These are phyloP conservation scores for Pilasporangium apinafurcum DNA, from an alignment of 352 stramenopile genomes.

Conservation along the genomic window DNA sequence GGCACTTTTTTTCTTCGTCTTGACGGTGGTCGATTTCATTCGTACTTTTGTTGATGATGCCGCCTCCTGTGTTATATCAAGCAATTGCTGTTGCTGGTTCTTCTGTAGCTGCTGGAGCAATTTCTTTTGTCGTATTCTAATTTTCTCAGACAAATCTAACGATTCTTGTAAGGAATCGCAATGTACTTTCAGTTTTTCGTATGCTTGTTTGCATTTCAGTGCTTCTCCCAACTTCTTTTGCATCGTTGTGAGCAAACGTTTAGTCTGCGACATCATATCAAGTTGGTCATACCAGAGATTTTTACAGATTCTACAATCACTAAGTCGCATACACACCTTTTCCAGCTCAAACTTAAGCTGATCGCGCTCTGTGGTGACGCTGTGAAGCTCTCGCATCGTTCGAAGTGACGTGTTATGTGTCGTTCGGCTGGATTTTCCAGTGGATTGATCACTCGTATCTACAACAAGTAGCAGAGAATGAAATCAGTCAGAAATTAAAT, in stretches of 20 bases:
- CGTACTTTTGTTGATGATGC: constrained; percentile 2
- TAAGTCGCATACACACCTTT: constrained; percentile 15
- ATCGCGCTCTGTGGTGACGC: constrained; percentile 63
- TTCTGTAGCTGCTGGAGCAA: constrained; percentile 62
- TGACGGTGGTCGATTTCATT: constrained; percentile 2
- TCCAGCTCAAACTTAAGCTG: constrained; percentile 75
- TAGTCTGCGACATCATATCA: constrained; percentile 17
- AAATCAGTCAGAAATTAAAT: neutral
- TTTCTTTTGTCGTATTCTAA: constrained; percentile 71
- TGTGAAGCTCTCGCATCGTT: constrained; percentile 49
- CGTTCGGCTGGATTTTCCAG: constrained; percentile 6
- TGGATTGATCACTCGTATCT: constrained; percentile 15
- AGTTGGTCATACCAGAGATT: no score
- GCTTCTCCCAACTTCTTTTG: constrained; percentile 51
- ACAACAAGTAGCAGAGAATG: neutral
- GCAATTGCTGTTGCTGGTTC: constrained; percentile 9
- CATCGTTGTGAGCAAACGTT: constrained; percentile 22
- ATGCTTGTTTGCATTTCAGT: constrained; percentile 37
- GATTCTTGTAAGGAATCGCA: constrained; percentile 76
- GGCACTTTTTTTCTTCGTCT: neutral
- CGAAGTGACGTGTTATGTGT: constrained; percentile 7
- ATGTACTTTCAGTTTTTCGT: constrained; percentile 65
- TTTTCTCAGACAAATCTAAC: constrained; percentile 74
- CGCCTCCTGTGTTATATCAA: neutral
- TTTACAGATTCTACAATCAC: no score